Base-by-base conservation (phyloP, 2,329 filamentous ascomycete species). In the Zalaria sp. region DNA sequence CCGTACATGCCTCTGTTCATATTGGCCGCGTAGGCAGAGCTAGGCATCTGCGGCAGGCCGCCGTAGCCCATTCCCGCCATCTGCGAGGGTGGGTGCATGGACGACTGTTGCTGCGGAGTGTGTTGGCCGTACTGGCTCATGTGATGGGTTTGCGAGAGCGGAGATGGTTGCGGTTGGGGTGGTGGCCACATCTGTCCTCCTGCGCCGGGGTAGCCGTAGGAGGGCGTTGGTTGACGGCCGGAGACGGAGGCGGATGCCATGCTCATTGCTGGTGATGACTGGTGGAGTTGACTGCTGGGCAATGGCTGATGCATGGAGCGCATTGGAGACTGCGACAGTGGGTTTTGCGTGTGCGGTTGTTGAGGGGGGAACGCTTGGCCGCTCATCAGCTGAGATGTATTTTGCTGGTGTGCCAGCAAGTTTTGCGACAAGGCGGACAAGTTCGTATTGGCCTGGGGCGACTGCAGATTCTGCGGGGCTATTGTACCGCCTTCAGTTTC, bases 261-360 rank as follows among this genome's bases (percentile, higher is more conserved):
- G 43, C 54, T 57, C 51, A 69, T 62, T 45, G 73, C 75, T 35
- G 81, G 78, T 49, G 81, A 75, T 51, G 79, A 73, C 49, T 74
- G 72, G 52, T 79, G 79, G 60, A 83, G 75, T 55, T 81, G 54
- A 35, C 44, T 38, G 10, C 49, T 45, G n/a, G 74, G 45, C 75
- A 38, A 73, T 56, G 68, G 63, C 32, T 78, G 75, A 48, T 75
- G 73, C 64, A 81, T 79, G 56, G 74, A 72, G 62, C 83, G 77
- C 59, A 86, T 77, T 25, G 79, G 78, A 25, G 84, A 80, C 57
- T 85, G 82, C 18, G 18, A 18, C 56, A 87, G 77, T 34, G 79
- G 71, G 54, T 76, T 80, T 55, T 83, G 83, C 31, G 80, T 73
- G 55, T 83, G 79, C 39, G 79, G 68, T 35, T 41, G 43, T 7